Conservation (phyloP, 192 early-diverging fungal genomes). For the Umbelopsis sp. region DNA sequence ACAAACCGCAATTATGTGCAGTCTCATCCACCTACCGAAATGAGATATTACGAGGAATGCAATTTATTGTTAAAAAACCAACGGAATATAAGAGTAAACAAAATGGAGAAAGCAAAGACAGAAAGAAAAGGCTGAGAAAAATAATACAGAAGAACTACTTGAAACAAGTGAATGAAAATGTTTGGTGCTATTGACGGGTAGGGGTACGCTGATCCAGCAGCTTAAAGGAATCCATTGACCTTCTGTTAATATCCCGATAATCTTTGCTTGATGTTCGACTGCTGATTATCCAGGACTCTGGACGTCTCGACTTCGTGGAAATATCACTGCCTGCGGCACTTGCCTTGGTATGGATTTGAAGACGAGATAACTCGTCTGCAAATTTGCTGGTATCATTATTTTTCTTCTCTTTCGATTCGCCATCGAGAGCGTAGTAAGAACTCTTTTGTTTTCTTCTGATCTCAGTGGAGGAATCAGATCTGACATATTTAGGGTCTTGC, state of each 20-base stretch:
- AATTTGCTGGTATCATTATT: not conserved
- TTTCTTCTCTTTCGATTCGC: not conserved
- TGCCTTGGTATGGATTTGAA: not conserved
- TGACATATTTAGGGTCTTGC: not conserved
- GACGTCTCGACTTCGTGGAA: not conserved
- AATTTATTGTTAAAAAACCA: too few species aligned
- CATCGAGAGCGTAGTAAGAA: not conserved
- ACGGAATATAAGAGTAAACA: too few species aligned
- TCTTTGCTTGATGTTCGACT: not conserved
- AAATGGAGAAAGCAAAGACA: too few species aligned
- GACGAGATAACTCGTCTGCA: not conserved
- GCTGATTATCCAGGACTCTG: not conserved
- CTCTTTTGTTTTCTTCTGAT: not conserved
- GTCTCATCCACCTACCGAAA: too few species aligned
- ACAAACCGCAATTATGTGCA: too few species aligned
- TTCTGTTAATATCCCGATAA: not conserved
- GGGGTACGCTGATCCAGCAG: slow-evolving; percentile 15
- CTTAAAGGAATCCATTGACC: not conserved
- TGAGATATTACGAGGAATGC: too few species aligned
- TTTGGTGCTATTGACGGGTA: slow-evolving; percentile 7
- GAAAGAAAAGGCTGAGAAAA: not conserved
- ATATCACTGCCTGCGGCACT: not conserved
- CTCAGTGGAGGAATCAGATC: not conserved
- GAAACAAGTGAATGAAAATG: not conserved
- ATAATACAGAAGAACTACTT: not conserved